Percentiles rank a stretch among this genome's conserved stretches.
Conservation (phyloP, 2,329 filamentous ascomycete species). For the Graphilbum sp. region DNA sequence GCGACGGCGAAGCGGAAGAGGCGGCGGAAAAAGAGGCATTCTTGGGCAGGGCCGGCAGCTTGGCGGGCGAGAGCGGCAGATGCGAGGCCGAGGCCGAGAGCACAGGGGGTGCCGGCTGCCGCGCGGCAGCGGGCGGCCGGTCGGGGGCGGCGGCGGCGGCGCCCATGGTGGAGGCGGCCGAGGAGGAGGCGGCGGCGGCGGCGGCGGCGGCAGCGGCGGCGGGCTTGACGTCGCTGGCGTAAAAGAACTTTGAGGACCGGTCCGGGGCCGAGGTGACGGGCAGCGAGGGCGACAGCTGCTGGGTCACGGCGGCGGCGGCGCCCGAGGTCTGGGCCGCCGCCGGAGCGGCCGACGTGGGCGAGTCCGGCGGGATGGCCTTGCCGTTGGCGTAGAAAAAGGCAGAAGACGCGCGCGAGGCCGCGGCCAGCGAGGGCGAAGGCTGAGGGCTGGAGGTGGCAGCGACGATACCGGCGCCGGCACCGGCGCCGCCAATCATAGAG, state of each 20-base stretch:
- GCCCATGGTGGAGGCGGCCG: too few species aligned
- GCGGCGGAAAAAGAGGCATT: too few species aligned
- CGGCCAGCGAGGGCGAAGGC: slow-evolving; percentile 8
- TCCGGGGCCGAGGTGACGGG: not conserved
- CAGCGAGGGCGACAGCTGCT: slow-evolving; percentile 17
- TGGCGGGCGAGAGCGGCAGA: too few species aligned
- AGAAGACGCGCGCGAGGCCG: slow-evolving; percentile 20
- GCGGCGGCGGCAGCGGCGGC: not conserved
- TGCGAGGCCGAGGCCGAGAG: too few species aligned
- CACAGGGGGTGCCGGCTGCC: too few species aligned
- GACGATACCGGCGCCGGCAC: too few species aligned
- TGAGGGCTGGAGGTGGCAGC: too few species aligned
- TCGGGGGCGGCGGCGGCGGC: not conserved
- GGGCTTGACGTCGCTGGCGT: slow-evolving; percentile 56
- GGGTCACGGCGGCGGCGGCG: too few species aligned
- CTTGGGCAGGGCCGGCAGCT: too few species aligned
- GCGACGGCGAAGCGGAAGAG: slow-evolving; percentile 9
- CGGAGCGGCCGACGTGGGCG: not conserved
- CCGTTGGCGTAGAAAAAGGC: slow-evolving; percentile 44
- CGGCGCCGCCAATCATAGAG: not conserved
- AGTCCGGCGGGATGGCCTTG: slow-evolving; percentile 19
- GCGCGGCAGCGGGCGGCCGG: not conserved
- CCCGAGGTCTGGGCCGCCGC: not conserved
- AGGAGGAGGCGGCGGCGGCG: not conserved
- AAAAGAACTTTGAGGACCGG: slow-evolving; percentile 68